These are phyloP conservation scores for Fennellomyces sp. DNA, from an alignment of 371 early-diverging fungal genomes.

Conservation along the genomic window DNA sequence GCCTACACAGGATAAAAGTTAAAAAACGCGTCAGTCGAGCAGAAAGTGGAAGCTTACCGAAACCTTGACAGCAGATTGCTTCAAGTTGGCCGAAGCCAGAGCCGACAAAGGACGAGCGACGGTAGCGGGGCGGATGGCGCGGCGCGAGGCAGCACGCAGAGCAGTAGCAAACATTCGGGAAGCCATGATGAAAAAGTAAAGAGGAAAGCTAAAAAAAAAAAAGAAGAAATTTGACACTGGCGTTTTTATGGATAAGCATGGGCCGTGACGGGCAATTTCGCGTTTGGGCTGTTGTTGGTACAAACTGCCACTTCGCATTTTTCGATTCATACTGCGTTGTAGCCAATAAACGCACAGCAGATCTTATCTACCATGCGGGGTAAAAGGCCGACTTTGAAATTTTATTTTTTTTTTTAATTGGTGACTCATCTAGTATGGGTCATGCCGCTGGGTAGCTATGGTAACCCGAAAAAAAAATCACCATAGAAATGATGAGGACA, in stretches of 20 bases:
- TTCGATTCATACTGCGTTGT: slow-evolving; percentile 19
- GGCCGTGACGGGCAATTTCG: slow-evolving; percentile 13
- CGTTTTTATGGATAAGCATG: slow-evolving; percentile 10
- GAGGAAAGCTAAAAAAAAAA: slow-evolving; percentile 15
- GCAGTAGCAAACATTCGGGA: slow-evolving; percentile 46
- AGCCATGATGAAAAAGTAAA: slow-evolving; percentile 26
- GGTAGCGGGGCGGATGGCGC: slow-evolving; percentile 29
- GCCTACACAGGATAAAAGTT: slow-evolving; percentile 11
- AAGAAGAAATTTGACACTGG: slow-evolving; percentile 2
- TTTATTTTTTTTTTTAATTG: too few relatives aligned
- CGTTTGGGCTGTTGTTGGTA: neutral
- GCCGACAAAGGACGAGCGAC: slow-evolving; percentile 22
- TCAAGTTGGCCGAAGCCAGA: slow-evolving; percentile 15
- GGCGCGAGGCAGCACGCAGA: slow-evolving; percentile 46
- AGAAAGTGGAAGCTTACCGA: slow-evolving; percentile 18
- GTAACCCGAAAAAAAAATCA: too few relatives aligned
- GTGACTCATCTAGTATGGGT: neutral
- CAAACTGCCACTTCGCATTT: too few relatives aligned
- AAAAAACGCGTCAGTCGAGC: neutral
- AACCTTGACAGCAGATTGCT: slow-evolving; percentile 38
- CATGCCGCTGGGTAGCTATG: neutral
- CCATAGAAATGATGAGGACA: too few relatives aligned
- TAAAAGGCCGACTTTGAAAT: neutral
- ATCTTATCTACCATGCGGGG: slow-evolving; percentile 18
- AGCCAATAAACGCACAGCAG: slow-evolving; percentile 19